Evolutionary conservation across 1,139 yeast genomes (phyloP).

Genomic region (Casaregolazyma lundiana): DNA sequence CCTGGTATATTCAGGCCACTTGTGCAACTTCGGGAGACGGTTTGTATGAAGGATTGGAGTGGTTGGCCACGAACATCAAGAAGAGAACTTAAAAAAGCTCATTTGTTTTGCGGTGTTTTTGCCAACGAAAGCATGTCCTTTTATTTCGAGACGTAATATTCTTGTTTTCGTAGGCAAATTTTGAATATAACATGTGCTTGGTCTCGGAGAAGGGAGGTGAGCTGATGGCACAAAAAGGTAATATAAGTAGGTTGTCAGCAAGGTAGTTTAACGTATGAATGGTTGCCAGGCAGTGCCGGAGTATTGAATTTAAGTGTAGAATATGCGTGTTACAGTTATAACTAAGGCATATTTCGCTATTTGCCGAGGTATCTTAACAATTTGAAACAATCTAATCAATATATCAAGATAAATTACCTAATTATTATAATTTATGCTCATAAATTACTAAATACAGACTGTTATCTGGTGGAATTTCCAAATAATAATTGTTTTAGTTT

Average conservation of each 20-base stretch:
- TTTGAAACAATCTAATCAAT: no score
- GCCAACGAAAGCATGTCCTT: not conserved
- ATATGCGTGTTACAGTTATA: no score
- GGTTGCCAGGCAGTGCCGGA: no score
- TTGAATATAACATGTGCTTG: conserved; percentile 1
- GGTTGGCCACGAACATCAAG: conserved; percentile 85
- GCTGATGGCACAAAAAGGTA: not conserved
- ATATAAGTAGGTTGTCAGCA: conserved; percentile 1
- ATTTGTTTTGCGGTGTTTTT: no score
- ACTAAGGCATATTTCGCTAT: no score
- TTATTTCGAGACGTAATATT: conserved; percentile 1
- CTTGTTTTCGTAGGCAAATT: not conserved
- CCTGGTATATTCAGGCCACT: conserved; percentile 93
- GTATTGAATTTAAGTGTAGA: no score
- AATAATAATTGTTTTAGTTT: no score
- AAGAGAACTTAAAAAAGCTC: conserved; percentile 43
- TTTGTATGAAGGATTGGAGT: conserved; percentile 89
- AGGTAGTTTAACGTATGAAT: not conserved
- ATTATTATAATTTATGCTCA: no score
- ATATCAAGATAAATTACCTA: no score
- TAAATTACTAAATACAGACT: no score
- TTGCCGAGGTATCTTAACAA: no score
- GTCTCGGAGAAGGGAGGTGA: not conserved
- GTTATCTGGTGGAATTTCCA: no score
- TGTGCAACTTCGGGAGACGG: conserved; percentile 96